phyloP scores from a whole-genome alignment of 179 eudicot genomes.

The Heliamphora pulchella region DNA sequence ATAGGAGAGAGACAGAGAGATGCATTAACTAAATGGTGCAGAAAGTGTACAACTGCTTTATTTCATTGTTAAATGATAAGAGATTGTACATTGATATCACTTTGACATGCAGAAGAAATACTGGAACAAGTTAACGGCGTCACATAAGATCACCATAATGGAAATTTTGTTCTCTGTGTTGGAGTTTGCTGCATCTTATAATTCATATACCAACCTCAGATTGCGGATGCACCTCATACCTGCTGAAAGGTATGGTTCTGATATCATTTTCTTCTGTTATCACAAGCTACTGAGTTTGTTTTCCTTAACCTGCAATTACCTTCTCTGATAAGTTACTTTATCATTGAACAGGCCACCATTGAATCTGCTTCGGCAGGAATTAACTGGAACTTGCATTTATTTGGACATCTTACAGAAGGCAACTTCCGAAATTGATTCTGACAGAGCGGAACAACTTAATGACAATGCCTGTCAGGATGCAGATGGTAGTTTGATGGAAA shows the following conservation, averaged over 20 bases:
- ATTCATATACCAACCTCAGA: slow-evolving; percentile 79
- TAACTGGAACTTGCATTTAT: slow-evolving; percentile 85
- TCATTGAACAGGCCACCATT: slow-evolving; percentile 72
- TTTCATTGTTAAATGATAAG: not conserved
- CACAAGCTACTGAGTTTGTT: slow-evolving; percentile 18
- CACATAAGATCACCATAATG: slow-evolving; percentile 73
- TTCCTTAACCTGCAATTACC: slow-evolving; percentile 16
- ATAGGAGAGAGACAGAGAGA: not conserved
- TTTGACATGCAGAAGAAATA: slow-evolving; percentile 62
- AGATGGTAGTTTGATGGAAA: slow-evolving; percentile 10
- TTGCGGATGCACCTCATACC: slow-evolving; percentile 76
- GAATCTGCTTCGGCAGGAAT: slow-evolving; percentile 94
- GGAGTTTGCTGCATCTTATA: slow-evolving; percentile 95
- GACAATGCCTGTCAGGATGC: slow-evolving; percentile 20
- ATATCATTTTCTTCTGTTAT: slow-evolving; percentile 1
- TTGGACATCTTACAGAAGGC: slow-evolving; percentile 83
- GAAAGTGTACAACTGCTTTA: not conserved
- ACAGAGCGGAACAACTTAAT: slow-evolving; percentile 22
- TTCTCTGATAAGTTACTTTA: slow-evolving; percentile 10
- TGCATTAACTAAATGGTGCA: not conserved
- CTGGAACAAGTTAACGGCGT: slow-evolving; percentile 75
- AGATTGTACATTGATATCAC: slow-evolving; percentile 13
- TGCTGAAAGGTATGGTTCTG: slow-evolving; percentile 48
- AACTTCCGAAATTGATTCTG: slow-evolving; percentile 41
- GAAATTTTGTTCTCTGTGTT: slow-evolving; percentile 65